Percentiles rank a stretch among this genome's conserved stretches.
Conservation (phyloP, 176 grass and related monocot genomes). For the Oryza meyeriana region DNA sequence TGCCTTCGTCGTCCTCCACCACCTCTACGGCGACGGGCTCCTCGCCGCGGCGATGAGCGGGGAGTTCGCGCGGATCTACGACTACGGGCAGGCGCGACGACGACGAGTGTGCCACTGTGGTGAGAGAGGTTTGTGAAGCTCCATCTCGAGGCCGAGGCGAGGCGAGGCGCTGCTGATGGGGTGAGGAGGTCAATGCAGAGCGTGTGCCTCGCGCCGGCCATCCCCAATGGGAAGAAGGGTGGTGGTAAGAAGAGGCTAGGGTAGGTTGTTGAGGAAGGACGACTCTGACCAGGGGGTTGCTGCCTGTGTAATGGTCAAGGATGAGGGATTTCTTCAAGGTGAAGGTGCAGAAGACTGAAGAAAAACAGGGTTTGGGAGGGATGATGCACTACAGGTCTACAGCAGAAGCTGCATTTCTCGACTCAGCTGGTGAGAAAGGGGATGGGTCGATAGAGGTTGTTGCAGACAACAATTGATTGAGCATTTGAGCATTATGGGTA, state of each 20-base stretch:
- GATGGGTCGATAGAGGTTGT: constrained; percentile 17
- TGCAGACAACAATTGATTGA: constrained; percentile 6
- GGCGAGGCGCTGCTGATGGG: constrained; percentile 27
- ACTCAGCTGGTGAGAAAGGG: constrained; percentile 42
- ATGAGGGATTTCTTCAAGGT: constrained; percentile 17
- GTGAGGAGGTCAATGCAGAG: constrained; percentile 43
- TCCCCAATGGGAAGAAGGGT: constrained; percentile 14
- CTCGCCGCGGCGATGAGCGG: constrained; percentile 21
- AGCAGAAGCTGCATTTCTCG: constrained; percentile 50
- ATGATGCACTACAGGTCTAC: constrained; percentile 35
- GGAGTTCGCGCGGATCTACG: constrained; percentile 33
- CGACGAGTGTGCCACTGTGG: constrained; percentile 20
- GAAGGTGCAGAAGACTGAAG: constrained; percentile 38
- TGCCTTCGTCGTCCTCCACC: constrained; percentile 44
- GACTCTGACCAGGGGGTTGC: constrained; percentile 8
- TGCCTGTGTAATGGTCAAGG: constrained; percentile 8
- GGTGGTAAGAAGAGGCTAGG: constrained; percentile 27
- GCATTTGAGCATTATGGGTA: constrained; percentile 58
- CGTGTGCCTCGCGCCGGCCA: not conserved
- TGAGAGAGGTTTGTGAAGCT: constrained; percentile 38
- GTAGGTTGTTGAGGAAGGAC: constrained; percentile 26
- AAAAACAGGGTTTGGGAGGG: constrained; percentile 40
- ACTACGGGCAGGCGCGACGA: constrained; percentile 32
- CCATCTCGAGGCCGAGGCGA: constrained; percentile 41
- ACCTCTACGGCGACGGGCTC: constrained; percentile 41